These are phyloP conservation scores for Dovyalis caffra DNA, from an alignment of 345 rosid species.

Conservation along the genomic window DNA sequence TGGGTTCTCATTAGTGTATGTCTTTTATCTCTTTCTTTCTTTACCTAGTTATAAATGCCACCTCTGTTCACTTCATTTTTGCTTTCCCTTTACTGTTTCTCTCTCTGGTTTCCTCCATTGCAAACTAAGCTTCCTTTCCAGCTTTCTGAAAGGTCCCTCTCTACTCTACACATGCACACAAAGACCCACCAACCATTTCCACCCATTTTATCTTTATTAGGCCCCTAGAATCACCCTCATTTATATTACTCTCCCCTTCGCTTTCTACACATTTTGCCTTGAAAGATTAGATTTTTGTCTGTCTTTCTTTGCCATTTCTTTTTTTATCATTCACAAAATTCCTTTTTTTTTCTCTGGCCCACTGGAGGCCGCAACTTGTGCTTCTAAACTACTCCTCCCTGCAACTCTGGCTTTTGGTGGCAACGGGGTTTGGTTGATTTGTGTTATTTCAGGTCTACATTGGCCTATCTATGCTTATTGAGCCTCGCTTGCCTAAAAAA, in stretches of 20 bases:
- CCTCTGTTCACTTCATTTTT: slow-evolving; percentile 25
- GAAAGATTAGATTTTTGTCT: slow-evolving; percentile 42
- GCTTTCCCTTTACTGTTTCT: slow-evolving; percentile 47
- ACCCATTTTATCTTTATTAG: slow-evolving; percentile 21
- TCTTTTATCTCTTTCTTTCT: neutral
- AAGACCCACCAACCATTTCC: slow-evolving; percentile 56
- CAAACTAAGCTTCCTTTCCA: slow-evolving; percentile 79
- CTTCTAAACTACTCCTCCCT: slow-evolving; percentile 41
- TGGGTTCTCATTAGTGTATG: neutral
- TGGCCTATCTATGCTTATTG: slow-evolving; percentile 47
- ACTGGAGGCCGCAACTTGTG: slow-evolving; percentile 28
- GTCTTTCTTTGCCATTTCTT: slow-evolving; percentile 15
- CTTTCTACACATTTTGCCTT: slow-evolving; percentile 31
- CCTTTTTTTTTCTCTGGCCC: slow-evolving; percentile 4
- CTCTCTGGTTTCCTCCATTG: slow-evolving; percentile 77
- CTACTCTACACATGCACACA: slow-evolving; percentile 16
- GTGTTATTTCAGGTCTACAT: slow-evolving; percentile 40
- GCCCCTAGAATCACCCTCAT: neutral
- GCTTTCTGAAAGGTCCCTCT: slow-evolving; percentile 41
- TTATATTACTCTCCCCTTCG: neutral
- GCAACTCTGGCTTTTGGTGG: slow-evolving; percentile 20
- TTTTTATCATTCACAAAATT: slow-evolving; percentile 10
- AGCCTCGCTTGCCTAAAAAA: slow-evolving; percentile 34
- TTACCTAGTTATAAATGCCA: slow-evolving; percentile 46
- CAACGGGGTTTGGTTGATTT: slow-evolving; percentile 29